Conservation (phyloP, 345 rosid genomes). For the Conringia planisiliqua region DNA sequence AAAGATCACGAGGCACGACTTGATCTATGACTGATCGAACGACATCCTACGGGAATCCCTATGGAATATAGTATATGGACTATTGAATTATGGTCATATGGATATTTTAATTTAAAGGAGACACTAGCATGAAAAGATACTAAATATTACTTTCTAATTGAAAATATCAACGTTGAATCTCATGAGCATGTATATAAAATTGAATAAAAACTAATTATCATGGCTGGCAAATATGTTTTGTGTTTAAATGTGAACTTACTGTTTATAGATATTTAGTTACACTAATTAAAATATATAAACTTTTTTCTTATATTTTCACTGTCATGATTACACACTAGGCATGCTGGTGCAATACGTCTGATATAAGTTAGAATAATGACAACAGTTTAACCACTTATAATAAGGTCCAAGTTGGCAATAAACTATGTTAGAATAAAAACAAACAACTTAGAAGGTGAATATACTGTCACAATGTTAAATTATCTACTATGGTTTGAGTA, state of each 20-base stretch:
- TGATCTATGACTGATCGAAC: not conserved
- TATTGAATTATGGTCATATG: not conserved
- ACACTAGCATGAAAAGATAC: not conserved
- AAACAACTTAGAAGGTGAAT: not conserved
- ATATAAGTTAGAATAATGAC: slow-evolving; percentile 24
- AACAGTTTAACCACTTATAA: slow-evolving; percentile 5
- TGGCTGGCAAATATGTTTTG: not conserved
- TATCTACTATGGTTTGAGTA: not conserved
- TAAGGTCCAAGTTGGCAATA: slow-evolving; percentile 24
- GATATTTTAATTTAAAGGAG: not conserved
- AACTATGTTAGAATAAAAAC: not conserved
- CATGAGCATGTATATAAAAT: not conserved
- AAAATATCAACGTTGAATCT: not conserved
- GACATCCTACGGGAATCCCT: not conserved
- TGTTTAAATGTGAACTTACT: not conserved
- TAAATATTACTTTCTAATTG: not conserved
- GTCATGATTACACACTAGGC: slow-evolving; percentile 22
- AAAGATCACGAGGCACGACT: slow-evolving; percentile 2
- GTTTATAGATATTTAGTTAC: too few relatives aligned
- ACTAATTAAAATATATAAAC: too few relatives aligned
- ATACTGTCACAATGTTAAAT: not conserved
- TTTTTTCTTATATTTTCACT: not conserved
- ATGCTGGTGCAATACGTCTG: slow-evolving; percentile 27
- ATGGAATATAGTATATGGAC: not conserved
- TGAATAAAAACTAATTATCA: not conserved